phyloP scores from a whole-genome alignment of 2,329 filamentous ascomycete genomes.

The Zymoseptoria tritici region DNA sequence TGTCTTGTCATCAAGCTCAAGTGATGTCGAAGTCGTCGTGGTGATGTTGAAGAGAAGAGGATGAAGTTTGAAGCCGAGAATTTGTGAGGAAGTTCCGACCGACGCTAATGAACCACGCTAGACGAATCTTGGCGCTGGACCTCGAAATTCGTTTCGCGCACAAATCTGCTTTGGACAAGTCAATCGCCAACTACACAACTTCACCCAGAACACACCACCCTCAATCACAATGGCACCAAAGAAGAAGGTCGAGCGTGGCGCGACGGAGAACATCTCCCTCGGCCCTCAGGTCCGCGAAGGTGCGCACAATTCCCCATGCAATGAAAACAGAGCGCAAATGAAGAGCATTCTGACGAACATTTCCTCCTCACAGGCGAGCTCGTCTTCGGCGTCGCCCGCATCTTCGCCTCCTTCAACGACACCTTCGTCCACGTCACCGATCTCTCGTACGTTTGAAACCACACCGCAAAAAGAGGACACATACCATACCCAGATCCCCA shows the following conservation, averaged over 20 bases:
- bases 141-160: not conserved
- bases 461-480: slow-evolving; percentile 17
- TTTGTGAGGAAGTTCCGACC: not conserved
- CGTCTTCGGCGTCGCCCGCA: slow-evolving; percentile 95
- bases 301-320: slow-evolving; percentile 39
- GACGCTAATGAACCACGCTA: not conserved
- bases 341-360: slow-evolving; percentile 16
- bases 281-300: slow-evolving; percentile 95
- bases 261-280: slow-evolving; percentile 94
- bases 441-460: slow-evolving; percentile 52
- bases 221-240: slow-evolving; percentile 95
- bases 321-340: slow-evolving; percentile 1
- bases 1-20: not conserved
- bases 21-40: not conserved
- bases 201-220: slow-evolving; percentile 31
- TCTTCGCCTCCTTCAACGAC: slow-evolving; percentile 73
- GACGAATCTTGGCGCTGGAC: not conserved
- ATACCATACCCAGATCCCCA: not conserved
- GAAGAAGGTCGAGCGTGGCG: slow-evolving; percentile 72
- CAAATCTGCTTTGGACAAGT: slow-evolving; percentile 1
- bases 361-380: slow-evolving; percentile 64
- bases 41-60: slow-evolving; percentile 1
- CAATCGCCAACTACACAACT: slow-evolving; percentile 21
- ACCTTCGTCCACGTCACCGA: slow-evolving; percentile 92
- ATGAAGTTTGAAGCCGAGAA: not conserved